Evolutionary conservation across 257 asterid species (phyloP), one percentile per base, ranked within the genome.

Genomic region (Avicennia marina): DNA sequence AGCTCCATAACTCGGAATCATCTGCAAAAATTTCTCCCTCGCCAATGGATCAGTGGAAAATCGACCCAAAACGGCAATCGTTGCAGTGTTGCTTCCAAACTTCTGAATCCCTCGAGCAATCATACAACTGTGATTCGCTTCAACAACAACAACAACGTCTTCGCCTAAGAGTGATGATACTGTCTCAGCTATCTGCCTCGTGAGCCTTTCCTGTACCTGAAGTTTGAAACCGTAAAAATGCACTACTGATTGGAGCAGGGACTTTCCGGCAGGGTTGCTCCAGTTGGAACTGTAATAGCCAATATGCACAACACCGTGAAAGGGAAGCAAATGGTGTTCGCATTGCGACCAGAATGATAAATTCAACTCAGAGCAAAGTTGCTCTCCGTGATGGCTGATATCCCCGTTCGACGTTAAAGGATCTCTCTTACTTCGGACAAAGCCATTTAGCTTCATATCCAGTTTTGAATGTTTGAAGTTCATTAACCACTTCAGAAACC

Each of bases 71-170:
- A 83, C 95, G 38, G 95, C 98, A 58, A 85, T 65, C 0, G 98
- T 85, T 21, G 90, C 94, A 3, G 97, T 91, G 59, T 75, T 91
- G 66, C 98, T 85, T 32, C 96, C 97, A 11, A 80, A 69, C 79
- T 91, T 91, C 77, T 91, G 95, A 17, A 91, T 82, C 18, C 97
- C 98, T 57, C 96, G 67, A 34, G 98, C 68, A 31, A 91, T 85
- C 98, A 88, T 91, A 67, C 98, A 91, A n/a, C 90, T 91, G 58
- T 91, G 98, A 45, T 65, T 82, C 41, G 98, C 98, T 70, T 88
- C 98, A 7, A 80, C 94, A 4, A 91, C 94, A 4, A 88, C 96
- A 52, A 88, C 83, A 36, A 85, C 81, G 50, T 88, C 95, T 56
- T 80, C 98, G 12, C 98, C 97, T 57, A 85, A 46, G 33, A 83